Evolutionary conservation across 2,329 filamentous ascomycete genomes (phyloP), one percentile per base, ranked within the genome.

Genomic region (Hymenoscyphus occultus): DNA sequence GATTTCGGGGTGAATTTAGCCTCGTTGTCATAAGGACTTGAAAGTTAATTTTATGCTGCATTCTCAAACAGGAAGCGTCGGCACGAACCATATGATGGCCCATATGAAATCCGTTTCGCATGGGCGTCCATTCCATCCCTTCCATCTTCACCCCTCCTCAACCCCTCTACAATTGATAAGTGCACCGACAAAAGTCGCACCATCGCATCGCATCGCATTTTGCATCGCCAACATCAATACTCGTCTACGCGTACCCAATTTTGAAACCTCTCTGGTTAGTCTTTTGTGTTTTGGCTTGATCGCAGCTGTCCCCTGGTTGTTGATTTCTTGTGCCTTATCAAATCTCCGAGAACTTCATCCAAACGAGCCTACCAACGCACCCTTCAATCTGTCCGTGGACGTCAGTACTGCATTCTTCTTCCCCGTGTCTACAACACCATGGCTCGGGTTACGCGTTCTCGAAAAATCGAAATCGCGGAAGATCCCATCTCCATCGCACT

Each of bases 371-470:
- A 16, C 54, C 54, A 56, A 35, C 14, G 28, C 19, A 56, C 19
- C 32, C 54, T 57, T 7, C 12, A 51, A 16, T 22, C 28, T 22
- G 45, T 51, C 45, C 45, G 19, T 13, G 45, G 45, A 51, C 45
- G 45, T 2, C 54, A 16, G 7, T 28, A 35, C 45, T 22, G 5
- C 45, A 35, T 7, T 32, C 54, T 35, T 57, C 28, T 3, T 22
- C 2, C 14, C 45, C 5, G 5, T 35, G 7, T 51, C 45, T 51
- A 19, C 56, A 66, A 56, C 58, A 73, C 64, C 58, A 76, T 76
- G 74, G 64, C 72, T 68, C 69, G 74, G 70, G 69, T 73, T 48
- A 75, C 74, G 48, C 68, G 74, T 42, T 74, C 74, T 57, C 70
- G 63, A 59, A 73, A 70, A 66, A 67, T 75, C 65, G 66, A 69